A percentile compares a stretch with the other conserved stretches of the same genome.
Conservation (phyloP, 352 stramenopile species). For the Globisporangium camurandrum region DNA sequence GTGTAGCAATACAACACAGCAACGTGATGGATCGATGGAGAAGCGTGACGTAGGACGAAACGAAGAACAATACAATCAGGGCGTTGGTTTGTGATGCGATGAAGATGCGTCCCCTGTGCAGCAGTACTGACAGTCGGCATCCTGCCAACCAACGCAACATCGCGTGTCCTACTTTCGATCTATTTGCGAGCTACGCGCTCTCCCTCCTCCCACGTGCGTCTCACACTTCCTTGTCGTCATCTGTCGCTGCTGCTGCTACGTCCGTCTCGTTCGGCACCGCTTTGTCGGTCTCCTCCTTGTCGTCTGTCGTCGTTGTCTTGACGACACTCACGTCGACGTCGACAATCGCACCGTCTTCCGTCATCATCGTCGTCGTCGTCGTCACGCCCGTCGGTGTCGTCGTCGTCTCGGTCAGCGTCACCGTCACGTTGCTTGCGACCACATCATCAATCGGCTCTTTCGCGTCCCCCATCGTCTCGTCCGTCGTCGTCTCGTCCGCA, state of each 20-base stretch:
- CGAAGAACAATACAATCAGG: too few species aligned
- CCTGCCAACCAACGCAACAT: background rate
- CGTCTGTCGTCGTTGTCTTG: conserved; percentile 4
- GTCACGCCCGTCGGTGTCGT: conserved; percentile 7
- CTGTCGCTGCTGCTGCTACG: conserved; percentile 5
- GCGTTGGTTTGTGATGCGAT: too few species aligned
- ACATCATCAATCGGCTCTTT: conserved; percentile 11
- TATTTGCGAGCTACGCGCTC: too few species aligned
- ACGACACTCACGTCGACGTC: conserved; percentile 11
- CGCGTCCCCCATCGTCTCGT: conserved; percentile 10
- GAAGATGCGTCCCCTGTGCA: too few species aligned
- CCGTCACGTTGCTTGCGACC: conserved; percentile 9
- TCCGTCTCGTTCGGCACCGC: conserved; percentile 1
- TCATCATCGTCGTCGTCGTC: conserved; percentile 1
- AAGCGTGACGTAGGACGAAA: too few species aligned
- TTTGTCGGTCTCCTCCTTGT: conserved; percentile 2
- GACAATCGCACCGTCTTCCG: background rate
- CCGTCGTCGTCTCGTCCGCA: background rate
- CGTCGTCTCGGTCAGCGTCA: conserved; percentile 3
- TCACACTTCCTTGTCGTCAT: conserved; percentile 4
- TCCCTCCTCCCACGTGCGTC: too few species aligned
- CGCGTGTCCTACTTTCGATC: conserved; percentile 9
- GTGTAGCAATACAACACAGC: too few species aligned
- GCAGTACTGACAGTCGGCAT: background rate
- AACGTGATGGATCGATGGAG: too few species aligned